These are phyloP conservation scores for Cucurbita argyrosperma DNA, from an alignment of 306 rosid genomes.

Conservation along the genomic window DNA sequence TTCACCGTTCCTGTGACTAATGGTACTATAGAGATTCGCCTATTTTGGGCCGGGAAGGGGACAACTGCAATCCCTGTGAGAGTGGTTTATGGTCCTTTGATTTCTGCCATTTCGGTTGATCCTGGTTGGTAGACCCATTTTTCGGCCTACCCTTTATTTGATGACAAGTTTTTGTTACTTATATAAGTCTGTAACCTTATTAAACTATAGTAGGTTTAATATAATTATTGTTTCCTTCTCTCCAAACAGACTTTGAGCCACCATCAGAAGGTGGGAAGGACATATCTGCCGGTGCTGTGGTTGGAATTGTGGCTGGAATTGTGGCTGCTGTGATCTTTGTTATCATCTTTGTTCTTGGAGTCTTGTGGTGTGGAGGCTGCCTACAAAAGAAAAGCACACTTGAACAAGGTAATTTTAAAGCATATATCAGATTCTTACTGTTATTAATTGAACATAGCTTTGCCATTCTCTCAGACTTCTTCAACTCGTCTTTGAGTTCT, in stretches of 20 bases:
- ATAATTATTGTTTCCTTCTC: slow-evolving; percentile 6
- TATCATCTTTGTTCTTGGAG: slow-evolving; percentile 7
- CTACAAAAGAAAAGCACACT: slow-evolving; percentile 6
- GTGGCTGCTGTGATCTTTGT: slow-evolving; percentile 12
- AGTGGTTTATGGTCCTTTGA: slow-evolving; percentile 34
- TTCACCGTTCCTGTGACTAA: background rate
- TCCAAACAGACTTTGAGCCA: slow-evolving; percentile 9
- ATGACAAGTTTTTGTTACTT: background rate
- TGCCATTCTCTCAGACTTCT: background rate
- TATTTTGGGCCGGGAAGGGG: slow-evolving; percentile 39
- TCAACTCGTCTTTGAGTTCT: background rate
- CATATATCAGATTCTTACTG: background rate
- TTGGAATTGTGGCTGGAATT: slow-evolving; percentile 24
- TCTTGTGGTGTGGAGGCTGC: slow-evolving; percentile 19
- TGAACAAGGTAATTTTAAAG: slow-evolving; percentile 21
- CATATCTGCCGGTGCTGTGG: slow-evolving; percentile 7
- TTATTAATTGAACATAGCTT: background rate
- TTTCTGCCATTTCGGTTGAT: slow-evolving; percentile 26
- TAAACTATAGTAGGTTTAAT: background rate
- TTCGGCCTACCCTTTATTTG: background rate
- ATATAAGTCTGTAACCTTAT: background rate
- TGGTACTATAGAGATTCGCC: slow-evolving; percentile 21
- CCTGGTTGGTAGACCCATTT: slow-evolving; percentile 9
- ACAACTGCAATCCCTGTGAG: slow-evolving; percentile 10
- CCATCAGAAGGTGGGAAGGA: slow-evolving; percentile 2